These are phyloP conservation scores for Trichoderma asperellum DNA, from an alignment of 2,329 filamentous ascomycete genomes.

Conservation along the genomic window DNA sequence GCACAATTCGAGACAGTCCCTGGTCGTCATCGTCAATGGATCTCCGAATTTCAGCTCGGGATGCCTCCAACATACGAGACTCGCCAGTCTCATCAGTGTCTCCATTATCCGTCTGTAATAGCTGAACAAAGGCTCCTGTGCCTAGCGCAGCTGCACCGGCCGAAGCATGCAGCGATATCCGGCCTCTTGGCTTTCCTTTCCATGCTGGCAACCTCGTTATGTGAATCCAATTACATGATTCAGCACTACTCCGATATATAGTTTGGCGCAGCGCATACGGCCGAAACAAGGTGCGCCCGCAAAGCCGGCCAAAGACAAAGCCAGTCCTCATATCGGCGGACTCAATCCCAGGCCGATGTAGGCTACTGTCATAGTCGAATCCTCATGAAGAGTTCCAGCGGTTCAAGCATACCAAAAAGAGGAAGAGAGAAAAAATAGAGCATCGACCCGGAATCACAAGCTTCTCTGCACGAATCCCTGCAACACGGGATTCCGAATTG, in stretches of 20 bases:
- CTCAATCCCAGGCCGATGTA: constrained; percentile 16
- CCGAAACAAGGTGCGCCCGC: constrained; percentile 45
- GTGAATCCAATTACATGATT: constrained; percentile 35
- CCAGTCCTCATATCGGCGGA: constrained; percentile 51
- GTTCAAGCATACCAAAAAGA: background rate
- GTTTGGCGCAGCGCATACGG: constrained; percentile 33
- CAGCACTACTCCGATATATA: constrained; percentile 32
- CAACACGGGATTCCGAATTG: constrained; percentile 13
- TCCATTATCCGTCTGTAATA: constrained; percentile 59
- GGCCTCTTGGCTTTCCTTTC: constrained; percentile 31
- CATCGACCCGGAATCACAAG: constrained; percentile 23
- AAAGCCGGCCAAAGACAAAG: constrained; percentile 50
- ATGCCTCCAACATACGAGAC: constrained; percentile 83
- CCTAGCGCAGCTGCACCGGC: constrained; percentile 52
- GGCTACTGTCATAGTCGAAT: constrained; percentile 7
- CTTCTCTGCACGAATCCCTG: constrained; percentile 13
- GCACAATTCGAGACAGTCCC: constrained; percentile 61
- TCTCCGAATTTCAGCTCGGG: constrained; percentile 75
- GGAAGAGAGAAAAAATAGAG: background rate
- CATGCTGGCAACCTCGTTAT: constrained; percentile 37
- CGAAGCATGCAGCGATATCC: constrained; percentile 45
- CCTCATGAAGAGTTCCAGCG: constrained; percentile 4
- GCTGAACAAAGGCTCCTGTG: constrained; percentile 60
- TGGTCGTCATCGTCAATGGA: constrained; percentile 64
- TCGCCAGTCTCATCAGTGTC: constrained; percentile 69